Percentiles rank a stretch among this genome's conserved stretches.
These are phyloP conservation scores for Nyssa sinensis DNA, from an alignment of 148 eudicot genomes.

Conservation along the genomic window DNA sequence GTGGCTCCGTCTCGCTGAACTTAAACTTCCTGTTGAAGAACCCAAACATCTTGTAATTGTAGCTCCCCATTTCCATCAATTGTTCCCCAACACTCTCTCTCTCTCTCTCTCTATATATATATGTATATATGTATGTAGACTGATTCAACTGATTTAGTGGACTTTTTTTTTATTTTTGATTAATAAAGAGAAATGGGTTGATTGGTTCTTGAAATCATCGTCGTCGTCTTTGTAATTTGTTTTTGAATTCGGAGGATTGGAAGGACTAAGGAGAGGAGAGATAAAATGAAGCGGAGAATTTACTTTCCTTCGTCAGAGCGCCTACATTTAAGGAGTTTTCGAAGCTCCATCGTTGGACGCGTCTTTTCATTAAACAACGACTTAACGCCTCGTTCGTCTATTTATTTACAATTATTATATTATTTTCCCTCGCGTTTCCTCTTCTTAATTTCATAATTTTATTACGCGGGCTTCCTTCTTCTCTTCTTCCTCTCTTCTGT, in stretches of 20 bases:
- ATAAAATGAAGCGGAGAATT: neutral
- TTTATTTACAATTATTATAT: neutral
- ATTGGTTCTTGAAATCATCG: neutral
- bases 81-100: neutral
- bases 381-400: neutral
- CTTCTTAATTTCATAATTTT: neutral
- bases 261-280: neutral
- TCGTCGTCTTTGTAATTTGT: neutral
- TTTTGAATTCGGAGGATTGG: neutral
- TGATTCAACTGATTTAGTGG: neutral
- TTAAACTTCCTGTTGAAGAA: conserved; percentile 69
- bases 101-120: neutral
- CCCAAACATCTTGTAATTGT: conserved; percentile 74
- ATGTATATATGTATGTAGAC: neutral
- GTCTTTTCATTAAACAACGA: neutral
- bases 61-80: neutral
- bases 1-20: conserved; percentile 62
- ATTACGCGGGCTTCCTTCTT: too few species aligned
- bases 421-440: neutral
- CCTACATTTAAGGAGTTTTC: neutral
- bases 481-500: too few species aligned
- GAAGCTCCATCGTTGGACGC: neutral
- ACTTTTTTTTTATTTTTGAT: too few species aligned
- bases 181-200: neutral
- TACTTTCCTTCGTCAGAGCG: too few species aligned